Evolutionary conservation across 306 rosid species (phyloP), one percentile per base, ranked within the genome.

Genomic region (Quercus parvula): DNA sequence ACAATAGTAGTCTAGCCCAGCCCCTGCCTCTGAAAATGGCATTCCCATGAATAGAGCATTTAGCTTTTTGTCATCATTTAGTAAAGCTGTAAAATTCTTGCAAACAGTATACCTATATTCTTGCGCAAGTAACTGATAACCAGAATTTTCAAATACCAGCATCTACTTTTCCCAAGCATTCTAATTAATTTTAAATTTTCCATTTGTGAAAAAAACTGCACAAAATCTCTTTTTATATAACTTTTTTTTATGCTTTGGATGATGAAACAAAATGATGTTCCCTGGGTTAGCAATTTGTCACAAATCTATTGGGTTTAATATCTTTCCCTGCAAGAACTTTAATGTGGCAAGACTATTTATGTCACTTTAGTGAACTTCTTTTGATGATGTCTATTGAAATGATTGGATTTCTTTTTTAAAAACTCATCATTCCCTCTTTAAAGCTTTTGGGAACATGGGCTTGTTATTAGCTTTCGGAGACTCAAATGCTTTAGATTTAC

Each of bases 401-500:
- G 77, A 90, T 89, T 78, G 85, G 62, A 76, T 84, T 83, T 72
- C 77, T 81, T 85, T 78, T 86, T 70, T 66, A 81, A 73, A 86
- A 74, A 28, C 85, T 70, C 90, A 94, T 90, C 84, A 89, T 89
- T 89, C 79, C 72, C 87, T 85, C 88, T 82, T 87, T 84, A 86
- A 80, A 83, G 87, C 88, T 85, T 89, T 90, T 75, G 90, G 91
- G 90, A 94, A 90, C 95, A 91, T 90, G 91, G 89, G 88, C 74
- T 82, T 85, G 87, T 87, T 73, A 83, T 86, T 83, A 84, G 86
- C 97, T 81, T 90, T 94, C 75, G 85, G 86, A 83, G 80, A 84
- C 87, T 86, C 81, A 77, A 87, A 77, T 93, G 88, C 90, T 90
- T 82, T 88, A 75, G 76, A 75, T 81, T 87, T 73, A 74, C 31